Evolutionary conservation across 1,284 basidiomycete genomes (phyloP).

Genomic region (Boletus sp.): DNA sequence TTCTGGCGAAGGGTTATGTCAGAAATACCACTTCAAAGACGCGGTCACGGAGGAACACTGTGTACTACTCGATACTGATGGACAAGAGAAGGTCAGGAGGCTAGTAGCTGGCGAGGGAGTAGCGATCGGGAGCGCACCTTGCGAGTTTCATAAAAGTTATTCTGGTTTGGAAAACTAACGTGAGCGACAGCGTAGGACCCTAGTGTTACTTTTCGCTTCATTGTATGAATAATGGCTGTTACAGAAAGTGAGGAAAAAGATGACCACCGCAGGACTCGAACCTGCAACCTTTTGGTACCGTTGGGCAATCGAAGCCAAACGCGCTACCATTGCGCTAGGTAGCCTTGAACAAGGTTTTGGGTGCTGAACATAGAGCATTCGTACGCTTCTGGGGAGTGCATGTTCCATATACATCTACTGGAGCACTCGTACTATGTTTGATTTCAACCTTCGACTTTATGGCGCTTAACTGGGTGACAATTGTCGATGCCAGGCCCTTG

Average conservation of each 20-base stretch:
- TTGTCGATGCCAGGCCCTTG: slow-evolving; percentile 54
- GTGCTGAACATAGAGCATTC: no score
- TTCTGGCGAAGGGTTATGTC: slow-evolving; percentile 61
- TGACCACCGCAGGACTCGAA: slow-evolving; percentile 82
- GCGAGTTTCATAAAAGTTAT: slow-evolving; percentile 56
- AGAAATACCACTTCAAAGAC: slow-evolving; percentile 53
- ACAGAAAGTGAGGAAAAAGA: slow-evolving; percentile 23
- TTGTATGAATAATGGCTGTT: no score
- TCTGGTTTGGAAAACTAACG: slow-evolving; percentile 16
- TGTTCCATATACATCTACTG: background rate
- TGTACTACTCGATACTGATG: slow-evolving; percentile 39
- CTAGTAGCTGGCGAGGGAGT: slow-evolving; percentile 63
- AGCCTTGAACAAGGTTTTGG: no score
- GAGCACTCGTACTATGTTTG: background rate
- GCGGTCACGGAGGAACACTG: slow-evolving; percentile 52
- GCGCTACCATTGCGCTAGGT: slow-evolving; percentile 62
- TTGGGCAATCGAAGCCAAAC: slow-evolving; percentile 77
- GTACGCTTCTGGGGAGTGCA: background rate
- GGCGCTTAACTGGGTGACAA: slow-evolving; percentile 77
- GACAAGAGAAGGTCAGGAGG: slow-evolving; percentile 37
- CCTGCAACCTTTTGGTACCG: slow-evolving; percentile 79
- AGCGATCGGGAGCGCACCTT: slow-evolving; percentile 63
- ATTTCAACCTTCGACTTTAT: slow-evolving; percentile 37
- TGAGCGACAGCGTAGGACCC: background rate
- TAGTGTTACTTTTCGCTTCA: background rate